phyloP scores from a whole-genome alignment of 1,139 yeast genomes.

The Suhomyces chickasaworum region DNA sequence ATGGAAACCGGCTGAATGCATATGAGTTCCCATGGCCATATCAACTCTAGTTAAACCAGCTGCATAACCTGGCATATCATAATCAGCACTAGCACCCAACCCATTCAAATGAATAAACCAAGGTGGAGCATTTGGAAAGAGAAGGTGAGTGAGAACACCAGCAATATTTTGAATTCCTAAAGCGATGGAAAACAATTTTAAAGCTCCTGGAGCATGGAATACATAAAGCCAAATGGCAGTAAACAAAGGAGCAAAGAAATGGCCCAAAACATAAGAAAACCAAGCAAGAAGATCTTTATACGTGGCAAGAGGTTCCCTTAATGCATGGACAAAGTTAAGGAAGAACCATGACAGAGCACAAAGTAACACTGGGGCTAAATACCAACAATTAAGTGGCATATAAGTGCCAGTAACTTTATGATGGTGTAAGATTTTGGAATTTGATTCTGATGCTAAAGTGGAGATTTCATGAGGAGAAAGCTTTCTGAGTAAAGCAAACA shows the following conservation, averaged over 20 bases:
- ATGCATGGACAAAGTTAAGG: constrained; percentile 41
- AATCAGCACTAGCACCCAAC: constrained; percentile 52
- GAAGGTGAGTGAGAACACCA: constrained; percentile 61
- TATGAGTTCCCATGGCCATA: constrained; percentile 60
- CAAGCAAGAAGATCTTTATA: constrained; percentile 57
- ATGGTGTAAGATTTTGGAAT: constrained; percentile 9
- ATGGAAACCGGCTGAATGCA: constrained; percentile 64
- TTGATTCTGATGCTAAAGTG: constrained; percentile 11
- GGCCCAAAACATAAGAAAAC: constrained; percentile 62
- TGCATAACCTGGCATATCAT: constrained; percentile 66
- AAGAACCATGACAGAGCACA: constrained; percentile 39
- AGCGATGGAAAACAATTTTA: constrained; percentile 53
- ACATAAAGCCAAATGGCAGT: constrained; percentile 64
- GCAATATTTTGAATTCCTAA: constrained; percentile 61
- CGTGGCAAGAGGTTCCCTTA: constrained; percentile 32
- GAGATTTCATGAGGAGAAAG: constrained; percentile 11
- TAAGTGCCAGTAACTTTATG: constrained; percentile 12
- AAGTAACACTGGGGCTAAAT: constrained; percentile 31
- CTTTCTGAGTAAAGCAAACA: constrained; percentile 11
- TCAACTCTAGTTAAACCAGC: constrained; percentile 72
- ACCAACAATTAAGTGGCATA: constrained; percentile 26
- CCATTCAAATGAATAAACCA: constrained; percentile 69
- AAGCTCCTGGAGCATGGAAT: constrained; percentile 65
- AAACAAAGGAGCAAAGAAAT: constrained; percentile 60
- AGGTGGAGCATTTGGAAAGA: constrained; percentile 70